A percentile compares a stretch with the other conserved stretches of the same genome.
phyloP scores from a whole-genome alignment of 2,329 filamentous ascomycete genomes.

The Lachnellula cervina region DNA sequence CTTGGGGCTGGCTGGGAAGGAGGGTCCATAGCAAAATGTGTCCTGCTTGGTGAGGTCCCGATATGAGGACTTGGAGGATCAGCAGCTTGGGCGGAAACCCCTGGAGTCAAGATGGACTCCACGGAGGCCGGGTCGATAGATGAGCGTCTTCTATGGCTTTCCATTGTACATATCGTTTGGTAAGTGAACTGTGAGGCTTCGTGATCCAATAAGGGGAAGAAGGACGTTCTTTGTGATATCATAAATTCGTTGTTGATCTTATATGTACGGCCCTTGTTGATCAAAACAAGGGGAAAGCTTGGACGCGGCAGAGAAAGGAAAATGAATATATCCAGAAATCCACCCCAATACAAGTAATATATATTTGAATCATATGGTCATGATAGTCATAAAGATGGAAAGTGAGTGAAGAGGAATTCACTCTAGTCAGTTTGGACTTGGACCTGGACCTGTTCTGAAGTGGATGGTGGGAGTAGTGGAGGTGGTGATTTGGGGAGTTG shows the following conservation, averaged over 20 bases:
- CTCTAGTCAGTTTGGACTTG: slow-evolving; percentile 3
- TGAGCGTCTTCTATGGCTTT: slow-evolving; percentile 21
- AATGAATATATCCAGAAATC: slow-evolving; percentile 18
- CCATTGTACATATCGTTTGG: slow-evolving; percentile 28
- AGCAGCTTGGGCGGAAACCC: slow-evolving; percentile 17
- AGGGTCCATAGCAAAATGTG: slow-evolving; percentile 22
- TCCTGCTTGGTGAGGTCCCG: slow-evolving; percentile 23
- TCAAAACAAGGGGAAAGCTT: slow-evolving; percentile 18
- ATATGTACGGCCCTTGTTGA: slow-evolving; percentile 15
- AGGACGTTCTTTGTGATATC: slow-evolving; percentile 19
- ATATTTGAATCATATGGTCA: slow-evolving; percentile 19
- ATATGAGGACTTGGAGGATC: slow-evolving; percentile 25
- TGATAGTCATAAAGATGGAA: slow-evolving; percentile 7
- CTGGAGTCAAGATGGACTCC: slow-evolving; percentile 29
- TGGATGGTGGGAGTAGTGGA: not conserved
- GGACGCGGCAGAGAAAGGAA: slow-evolving; percentile 9
- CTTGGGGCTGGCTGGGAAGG: slow-evolving; percentile 17
- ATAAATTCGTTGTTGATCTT: slow-evolving; percentile 21
- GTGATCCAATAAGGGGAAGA: slow-evolving; percentile 19
- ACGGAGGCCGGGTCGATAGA: slow-evolving; percentile 28
- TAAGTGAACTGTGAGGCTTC: slow-evolving; percentile 16
- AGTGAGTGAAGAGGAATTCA: slow-evolving; percentile 12
- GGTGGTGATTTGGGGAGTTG: not conserved
- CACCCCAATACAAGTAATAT: slow-evolving; percentile 1
- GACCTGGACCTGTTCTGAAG: not conserved